A percentile compares a stretch with the other conserved stretches of the same genome.
These are phyloP conservation scores for Podospora didyma DNA, from an alignment of 495 filamentous ascomycete genomes.

Conservation along the genomic window DNA sequence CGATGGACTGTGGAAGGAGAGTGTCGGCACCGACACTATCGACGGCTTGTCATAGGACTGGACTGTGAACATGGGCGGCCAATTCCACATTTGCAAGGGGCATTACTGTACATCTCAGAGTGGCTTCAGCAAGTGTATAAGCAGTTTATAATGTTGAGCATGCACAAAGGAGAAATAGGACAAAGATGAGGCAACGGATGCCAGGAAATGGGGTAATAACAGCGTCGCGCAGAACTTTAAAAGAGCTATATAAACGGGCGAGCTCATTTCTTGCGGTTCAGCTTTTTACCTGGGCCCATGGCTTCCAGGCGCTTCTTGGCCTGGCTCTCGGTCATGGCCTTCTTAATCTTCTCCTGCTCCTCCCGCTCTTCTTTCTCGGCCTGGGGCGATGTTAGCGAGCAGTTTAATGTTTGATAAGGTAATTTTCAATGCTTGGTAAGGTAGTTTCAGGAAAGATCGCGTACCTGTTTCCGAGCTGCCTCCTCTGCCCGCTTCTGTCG, in stretches of 20 bases:
- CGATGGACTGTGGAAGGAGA: conserved; percentile 65
- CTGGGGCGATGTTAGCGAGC: conserved; percentile 24
- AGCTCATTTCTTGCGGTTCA: conserved; percentile 33
- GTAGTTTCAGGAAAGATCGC: conserved; percentile 9
- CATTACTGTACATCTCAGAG: too few relatives aligned
- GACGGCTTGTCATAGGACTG: conserved; percentile 17
- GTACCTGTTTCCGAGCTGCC: conserved; percentile 54
- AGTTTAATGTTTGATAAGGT: too few relatives aligned
- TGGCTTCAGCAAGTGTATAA: too few relatives aligned
- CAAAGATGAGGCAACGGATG: conserved; percentile 11
- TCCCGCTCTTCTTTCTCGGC: conserved; percentile 73
- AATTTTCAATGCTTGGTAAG: too few relatives aligned
- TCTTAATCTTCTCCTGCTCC: conserved; percentile 51
- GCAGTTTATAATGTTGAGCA: too few relatives aligned
- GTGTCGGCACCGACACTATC: conserved; percentile 59
- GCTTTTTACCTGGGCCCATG: conserved; percentile 33
- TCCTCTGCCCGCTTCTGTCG: conserved; percentile 84
- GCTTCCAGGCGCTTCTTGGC: conserved; percentile 65
- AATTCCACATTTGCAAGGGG: not conserved
- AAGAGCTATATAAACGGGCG: not conserved
- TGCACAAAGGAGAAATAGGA: not conserved
- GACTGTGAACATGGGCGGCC: not conserved
- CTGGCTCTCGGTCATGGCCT: conserved; percentile 47
- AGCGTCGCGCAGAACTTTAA: not conserved
- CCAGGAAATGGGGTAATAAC: not conserved